phyloP scores from a whole-genome alignment of 805 yeast genomes.

The Komagataella phaffii region DNA sequence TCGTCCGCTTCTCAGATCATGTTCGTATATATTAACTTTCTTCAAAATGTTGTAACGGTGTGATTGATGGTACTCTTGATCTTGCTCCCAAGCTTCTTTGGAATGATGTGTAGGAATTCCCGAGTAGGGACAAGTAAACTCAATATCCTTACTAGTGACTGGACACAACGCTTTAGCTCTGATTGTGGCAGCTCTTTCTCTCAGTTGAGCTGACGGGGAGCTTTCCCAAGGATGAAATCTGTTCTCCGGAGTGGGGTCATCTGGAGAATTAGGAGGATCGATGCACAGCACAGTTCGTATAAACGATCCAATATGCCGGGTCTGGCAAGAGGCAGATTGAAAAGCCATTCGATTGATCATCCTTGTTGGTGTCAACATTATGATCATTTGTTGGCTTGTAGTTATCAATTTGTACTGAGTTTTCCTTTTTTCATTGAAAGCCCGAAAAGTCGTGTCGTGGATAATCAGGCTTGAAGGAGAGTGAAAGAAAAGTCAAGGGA shows the following conservation, averaged over 20 bases:
- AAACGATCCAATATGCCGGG: conserved; percentile 16
- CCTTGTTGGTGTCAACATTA: neutral
- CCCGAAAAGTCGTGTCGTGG: neutral
- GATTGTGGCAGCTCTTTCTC: conserved; percentile 86
- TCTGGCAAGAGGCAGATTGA: neutral
- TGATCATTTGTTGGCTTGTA: neutral
- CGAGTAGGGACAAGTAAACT: conserved; percentile 81
- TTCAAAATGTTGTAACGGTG: conserved; percentile 62
- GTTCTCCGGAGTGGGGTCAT: conserved; percentile 58
- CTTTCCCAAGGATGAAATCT: conserved; percentile 85
- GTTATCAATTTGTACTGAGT: neutral
- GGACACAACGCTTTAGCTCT: conserved; percentile 85
- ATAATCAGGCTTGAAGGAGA: neutral
- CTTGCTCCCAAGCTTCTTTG: conserved; percentile 78
- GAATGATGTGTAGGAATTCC: conserved; percentile 97
- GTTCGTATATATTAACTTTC: conserved; percentile 86
- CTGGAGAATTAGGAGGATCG: conserved; percentile 51
- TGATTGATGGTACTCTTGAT: conserved; percentile 53
- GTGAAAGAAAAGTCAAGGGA: neutral
- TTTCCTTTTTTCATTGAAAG: neutral
- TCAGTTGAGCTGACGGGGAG: conserved; percentile 76
- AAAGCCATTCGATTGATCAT: neutral
- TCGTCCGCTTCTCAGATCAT: conserved; percentile 88
- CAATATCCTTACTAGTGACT: conserved; percentile 67
- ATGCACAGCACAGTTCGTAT: conserved; percentile 25